Evolutionary conservation across 2,329 filamentous ascomycete species (phyloP).

Genomic region (Trichophyton benhamiae): DNA sequence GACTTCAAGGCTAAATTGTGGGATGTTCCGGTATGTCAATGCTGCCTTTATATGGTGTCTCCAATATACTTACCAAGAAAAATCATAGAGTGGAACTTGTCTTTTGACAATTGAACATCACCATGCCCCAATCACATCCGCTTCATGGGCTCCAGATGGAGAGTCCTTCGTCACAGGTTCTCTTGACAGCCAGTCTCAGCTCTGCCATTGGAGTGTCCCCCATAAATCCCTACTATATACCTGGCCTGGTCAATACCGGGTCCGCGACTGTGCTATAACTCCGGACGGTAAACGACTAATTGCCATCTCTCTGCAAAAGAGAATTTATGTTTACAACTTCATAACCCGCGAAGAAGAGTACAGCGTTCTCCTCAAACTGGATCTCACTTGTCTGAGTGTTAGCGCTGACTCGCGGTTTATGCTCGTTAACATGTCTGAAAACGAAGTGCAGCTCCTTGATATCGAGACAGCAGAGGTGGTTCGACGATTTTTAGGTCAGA

Average conservation of each 20-base stretch:
- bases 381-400: slow-evolving; percentile 67
- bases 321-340: slow-evolving; percentile 73
- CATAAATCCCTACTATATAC: slow-evolving; percentile 48
- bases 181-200: slow-evolving; percentile 52
- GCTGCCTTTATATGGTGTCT: not conserved
- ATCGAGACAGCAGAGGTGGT: slow-evolving; percentile 59
- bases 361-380: slow-evolving; percentile 55
- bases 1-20: slow-evolving; percentile 65
- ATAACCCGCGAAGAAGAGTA: slow-evolving; percentile 61
- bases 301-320: slow-evolving; percentile 57
- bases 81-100: slow-evolving; percentile 49
- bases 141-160: slow-evolving; percentile 75
- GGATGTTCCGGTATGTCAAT: slow-evolving; percentile 50
- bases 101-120: slow-evolving; percentile 57
- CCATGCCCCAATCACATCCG: slow-evolving; percentile 73
- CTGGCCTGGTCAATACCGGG: slow-evolving; percentile 59
- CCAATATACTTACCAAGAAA: not conserved
- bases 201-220: slow-evolving; percentile 58
- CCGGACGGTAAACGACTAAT: slow-evolving; percentile 68
- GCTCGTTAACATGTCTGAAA: slow-evolving; percentile 68
- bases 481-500: slow-evolving; percentile 62
- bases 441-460: slow-evolving; percentile 67
- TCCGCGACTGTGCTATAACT: slow-evolving; percentile 76
- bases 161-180: slow-evolving; percentile 67
- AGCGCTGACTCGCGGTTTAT: slow-evolving; percentile 69